Evolutionary conservation across 345 rosid genomes (phyloP).

Genomic region (Carallia brachiata): DNA sequence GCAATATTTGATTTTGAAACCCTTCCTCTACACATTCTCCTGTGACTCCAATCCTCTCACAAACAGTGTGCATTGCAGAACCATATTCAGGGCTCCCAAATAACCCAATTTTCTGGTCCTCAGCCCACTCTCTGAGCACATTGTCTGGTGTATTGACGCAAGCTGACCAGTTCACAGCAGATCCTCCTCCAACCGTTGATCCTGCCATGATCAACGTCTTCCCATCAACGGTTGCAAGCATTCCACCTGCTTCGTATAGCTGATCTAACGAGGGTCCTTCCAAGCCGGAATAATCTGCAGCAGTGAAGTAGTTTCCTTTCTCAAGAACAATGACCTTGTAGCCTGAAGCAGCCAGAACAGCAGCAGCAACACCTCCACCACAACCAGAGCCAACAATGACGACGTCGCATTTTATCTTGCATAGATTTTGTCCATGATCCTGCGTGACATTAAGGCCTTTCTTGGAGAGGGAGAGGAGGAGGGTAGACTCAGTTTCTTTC

Average conservation of each 20-base stretch:
- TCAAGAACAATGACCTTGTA: constrained; percentile 70
- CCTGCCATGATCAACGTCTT: constrained; percentile 56
- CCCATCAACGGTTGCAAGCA: constrained; percentile 43
- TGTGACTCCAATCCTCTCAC: constrained; percentile 69
- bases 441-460: constrained; percentile 53
- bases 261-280: constrained; percentile 62
- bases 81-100: constrained; percentile 48
- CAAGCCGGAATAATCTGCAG: constrained; percentile 47
- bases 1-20: constrained; percentile 70
- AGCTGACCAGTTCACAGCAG: constrained; percentile 90
- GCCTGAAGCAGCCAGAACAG: constrained; percentile 70
- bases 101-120: constrained; percentile 40
- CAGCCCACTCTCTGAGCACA: constrained; percentile 72
- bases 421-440: constrained; percentile 26
- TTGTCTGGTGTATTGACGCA: constrained; percentile 65
- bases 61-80: constrained; percentile 66
- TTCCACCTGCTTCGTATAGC: constrained; percentile 68
- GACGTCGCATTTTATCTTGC: constrained; percentile 69
- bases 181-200: constrained; percentile 84
- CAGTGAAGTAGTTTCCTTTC: constrained; percentile 71
- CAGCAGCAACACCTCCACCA: constrained; percentile 94
- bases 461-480: constrained; percentile 42
- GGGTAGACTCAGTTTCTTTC: constrained; percentile 42
- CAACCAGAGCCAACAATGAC: constrained; percentile 83
- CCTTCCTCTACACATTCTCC: constrained; percentile 53